These are phyloP conservation scores for Cutaneotrichosporon mucoides DNA, from an alignment of 1,284 basidiomycete genomes.

Conservation along the genomic window DNA sequence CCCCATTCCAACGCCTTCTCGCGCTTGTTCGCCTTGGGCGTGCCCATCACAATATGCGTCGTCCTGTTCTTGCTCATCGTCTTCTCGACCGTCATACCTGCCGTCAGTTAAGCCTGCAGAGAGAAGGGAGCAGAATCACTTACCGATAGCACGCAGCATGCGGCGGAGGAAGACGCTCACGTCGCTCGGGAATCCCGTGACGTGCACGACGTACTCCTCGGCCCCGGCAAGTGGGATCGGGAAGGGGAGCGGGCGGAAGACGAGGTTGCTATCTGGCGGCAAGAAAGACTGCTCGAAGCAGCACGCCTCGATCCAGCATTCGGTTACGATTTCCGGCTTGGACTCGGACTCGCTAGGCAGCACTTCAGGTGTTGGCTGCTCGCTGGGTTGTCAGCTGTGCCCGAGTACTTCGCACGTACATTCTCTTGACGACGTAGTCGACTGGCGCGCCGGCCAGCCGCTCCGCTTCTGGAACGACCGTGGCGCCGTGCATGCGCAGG, in stretches of 20 bases:
- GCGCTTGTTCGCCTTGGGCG: constrained; percentile 32
- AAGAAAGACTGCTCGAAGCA: constrained; percentile 35
- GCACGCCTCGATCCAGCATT: constrained; percentile 48
- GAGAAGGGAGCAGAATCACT: constrained; percentile 4
- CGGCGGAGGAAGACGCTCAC: constrained; percentile 35
- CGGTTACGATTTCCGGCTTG: constrained; percentile 34
- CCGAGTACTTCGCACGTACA: constrained; percentile 28
- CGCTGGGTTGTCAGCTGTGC: no score
- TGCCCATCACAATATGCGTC: constrained; percentile 38
- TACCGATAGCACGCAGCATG: constrained; percentile 35
- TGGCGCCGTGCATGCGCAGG: constrained; percentile 30
- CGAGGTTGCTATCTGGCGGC: constrained; percentile 33
- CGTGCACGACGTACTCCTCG: constrained; percentile 26
- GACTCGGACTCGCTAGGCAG: no score
- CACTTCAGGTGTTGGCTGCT: no score
- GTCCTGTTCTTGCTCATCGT: constrained; percentile 30
- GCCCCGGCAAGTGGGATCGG: constrained; percentile 34
- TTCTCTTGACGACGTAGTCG: constrained; percentile 42
- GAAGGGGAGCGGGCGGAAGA: constrained; percentile 37
- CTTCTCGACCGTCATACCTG: constrained; percentile 30
- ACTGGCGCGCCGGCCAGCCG: constrained; percentile 32
- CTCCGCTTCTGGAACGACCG: constrained; percentile 30
- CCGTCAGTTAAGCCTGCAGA: neutral
- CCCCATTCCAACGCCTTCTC: constrained; percentile 39
- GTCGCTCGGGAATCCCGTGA: constrained; percentile 38